Conservation (phyloP, 306 rosid species). For the Inga oerstediana region DNA sequence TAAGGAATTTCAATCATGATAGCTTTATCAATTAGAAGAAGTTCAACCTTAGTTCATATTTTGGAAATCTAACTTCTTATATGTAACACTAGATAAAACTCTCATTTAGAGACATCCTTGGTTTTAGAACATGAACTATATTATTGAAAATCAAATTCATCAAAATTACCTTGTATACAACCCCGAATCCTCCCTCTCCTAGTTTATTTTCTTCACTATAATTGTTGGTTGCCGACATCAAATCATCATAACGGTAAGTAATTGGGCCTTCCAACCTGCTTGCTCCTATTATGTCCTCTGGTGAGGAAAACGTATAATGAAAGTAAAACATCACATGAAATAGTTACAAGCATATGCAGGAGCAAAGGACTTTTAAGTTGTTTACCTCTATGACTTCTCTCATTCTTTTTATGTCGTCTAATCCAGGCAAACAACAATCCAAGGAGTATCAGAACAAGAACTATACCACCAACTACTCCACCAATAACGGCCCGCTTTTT, state of each 20-base stretch:
- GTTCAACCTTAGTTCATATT: background rate
- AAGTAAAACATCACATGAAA: background rate
- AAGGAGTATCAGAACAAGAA: background rate
- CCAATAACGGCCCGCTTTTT: background rate
- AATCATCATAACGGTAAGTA: background rate
- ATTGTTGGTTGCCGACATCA: background rate
- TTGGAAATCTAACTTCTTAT: background rate
- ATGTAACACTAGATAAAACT: background rate
- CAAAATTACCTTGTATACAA: constrained; percentile 35
- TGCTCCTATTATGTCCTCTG: constrained; percentile 40
- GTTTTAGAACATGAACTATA: no score
- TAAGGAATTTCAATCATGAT: background rate
- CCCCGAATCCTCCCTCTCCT: constrained; percentile 18
- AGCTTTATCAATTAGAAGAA: background rate
- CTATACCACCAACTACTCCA: background rate
- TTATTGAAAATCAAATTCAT: background rate
- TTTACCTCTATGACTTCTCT: background rate
- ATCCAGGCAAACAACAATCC: background rate
- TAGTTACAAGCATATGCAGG: background rate
- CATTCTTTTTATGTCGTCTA: background rate
- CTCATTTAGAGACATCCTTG: background rate
- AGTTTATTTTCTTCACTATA: constrained; percentile 2
- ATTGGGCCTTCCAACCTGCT: background rate
- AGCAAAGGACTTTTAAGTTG: background rate
- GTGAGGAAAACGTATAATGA: background rate